A percentile compares a stretch with the other conserved stretches of the same genome.
These are phyloP conservation scores for Noccaea caerulescens DNA, from an alignment of 345 rosid species.

Conservation along the genomic window DNA sequence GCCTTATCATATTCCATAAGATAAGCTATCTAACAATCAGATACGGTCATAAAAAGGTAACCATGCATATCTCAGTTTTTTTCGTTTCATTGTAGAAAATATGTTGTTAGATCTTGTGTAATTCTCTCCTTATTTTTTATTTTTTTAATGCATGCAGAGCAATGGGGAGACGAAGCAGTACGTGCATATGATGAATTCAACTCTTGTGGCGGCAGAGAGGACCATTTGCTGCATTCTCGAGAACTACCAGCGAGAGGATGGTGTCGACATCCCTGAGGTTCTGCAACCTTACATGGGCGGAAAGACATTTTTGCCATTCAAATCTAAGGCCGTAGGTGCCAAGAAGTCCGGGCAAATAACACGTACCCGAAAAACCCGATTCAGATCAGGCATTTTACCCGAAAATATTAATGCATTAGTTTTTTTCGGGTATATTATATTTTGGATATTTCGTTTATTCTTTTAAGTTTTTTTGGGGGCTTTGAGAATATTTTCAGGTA, in stretches of 20 bases:
- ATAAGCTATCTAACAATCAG: no score
- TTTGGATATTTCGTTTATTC: no score
- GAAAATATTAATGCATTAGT: no score
- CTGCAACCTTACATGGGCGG: slow-evolving; percentile 70
- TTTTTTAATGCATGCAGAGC: slow-evolving; percentile 48
- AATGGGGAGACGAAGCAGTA: slow-evolving; percentile 79
- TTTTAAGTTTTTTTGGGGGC: no score
- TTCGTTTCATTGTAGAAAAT: neutral
- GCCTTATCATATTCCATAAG: no score
- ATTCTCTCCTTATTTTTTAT: neutral
- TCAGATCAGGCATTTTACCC: no score
- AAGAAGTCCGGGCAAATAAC: no score
- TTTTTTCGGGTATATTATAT: no score
- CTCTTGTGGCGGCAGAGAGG: slow-evolving; percentile 91
- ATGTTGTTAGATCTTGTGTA: neutral
- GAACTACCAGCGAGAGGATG: slow-evolving; percentile 80
- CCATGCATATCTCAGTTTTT: neutral
- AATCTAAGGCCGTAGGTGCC: slow-evolving; percentile 52
- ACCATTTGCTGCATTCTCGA: slow-evolving; percentile 90
- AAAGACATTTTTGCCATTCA: slow-evolving; percentile 74
- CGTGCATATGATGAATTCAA: slow-evolving; percentile 83
- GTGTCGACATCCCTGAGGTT: slow-evolving; percentile 79
- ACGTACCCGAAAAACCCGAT: no score
- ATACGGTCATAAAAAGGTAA: slow-evolving; percentile 90
- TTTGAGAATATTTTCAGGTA: no score